Evolutionary conservation across 140 eudicot species (phyloP).

Genomic region (Ambrosia hybrid): DNA sequence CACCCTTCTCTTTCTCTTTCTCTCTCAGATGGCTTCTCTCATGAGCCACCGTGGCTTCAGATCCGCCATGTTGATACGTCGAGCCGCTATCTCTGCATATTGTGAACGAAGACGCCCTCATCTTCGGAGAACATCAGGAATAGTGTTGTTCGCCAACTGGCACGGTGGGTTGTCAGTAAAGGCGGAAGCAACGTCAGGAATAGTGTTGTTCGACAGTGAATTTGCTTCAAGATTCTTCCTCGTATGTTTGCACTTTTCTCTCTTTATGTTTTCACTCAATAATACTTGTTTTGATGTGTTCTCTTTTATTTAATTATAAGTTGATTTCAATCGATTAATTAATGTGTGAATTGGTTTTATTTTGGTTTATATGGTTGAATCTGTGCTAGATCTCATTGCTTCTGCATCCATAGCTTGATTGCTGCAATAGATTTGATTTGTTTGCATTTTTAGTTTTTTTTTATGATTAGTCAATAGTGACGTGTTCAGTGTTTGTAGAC

Average conservation of each 20-base stretch:
- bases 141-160: too few species aligned
- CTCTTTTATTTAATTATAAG: not conserved
- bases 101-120: too few species aligned
- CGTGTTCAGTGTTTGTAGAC: not conserved
- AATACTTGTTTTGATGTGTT: not conserved
- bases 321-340: not conserved
- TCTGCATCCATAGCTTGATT: not conserved
- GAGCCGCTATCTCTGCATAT: too few species aligned
- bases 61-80: too few species aligned
- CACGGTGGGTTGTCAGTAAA: too few species aligned
- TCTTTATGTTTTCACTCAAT: slow-evolving; percentile 24
- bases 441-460: not conserved
- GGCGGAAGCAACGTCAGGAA: too few species aligned
- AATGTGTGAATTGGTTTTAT: not conserved
- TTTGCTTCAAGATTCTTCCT: slow-evolving; percentile 27
- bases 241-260: too few species aligned
- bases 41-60: too few species aligned
- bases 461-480: not conserved
- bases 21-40: too few species aligned
- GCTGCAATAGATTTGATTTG: slow-evolving; percentile 1
- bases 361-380: slow-evolving; percentile 12
- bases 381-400: slow-evolving; percentile 24
- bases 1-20: too few species aligned
- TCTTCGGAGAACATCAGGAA: too few species aligned
- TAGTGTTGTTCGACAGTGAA: too few species aligned